Conservation (phyloP, 352 stramenopile genomes). For the Pythium scleroteichum region DNA sequence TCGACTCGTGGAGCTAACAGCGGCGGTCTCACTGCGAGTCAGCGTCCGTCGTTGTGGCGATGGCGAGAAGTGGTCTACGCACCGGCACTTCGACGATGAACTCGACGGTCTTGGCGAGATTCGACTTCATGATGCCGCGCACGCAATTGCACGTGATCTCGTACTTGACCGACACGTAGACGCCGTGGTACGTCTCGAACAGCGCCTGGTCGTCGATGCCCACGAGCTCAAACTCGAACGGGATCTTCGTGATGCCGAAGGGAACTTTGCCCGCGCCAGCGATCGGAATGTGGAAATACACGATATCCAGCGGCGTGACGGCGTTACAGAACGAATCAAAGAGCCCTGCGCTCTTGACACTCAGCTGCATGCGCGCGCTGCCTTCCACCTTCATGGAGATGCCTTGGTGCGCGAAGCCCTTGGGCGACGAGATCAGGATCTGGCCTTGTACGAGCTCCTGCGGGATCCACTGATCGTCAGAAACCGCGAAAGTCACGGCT, state of each 20-base stretch:
- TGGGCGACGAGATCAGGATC: conserved; percentile 84
- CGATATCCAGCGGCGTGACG: conserved; percentile 71
- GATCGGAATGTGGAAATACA: conserved; percentile 84
- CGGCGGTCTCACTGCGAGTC: neutral
- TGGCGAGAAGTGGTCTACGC: no score
- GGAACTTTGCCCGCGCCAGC: conserved; percentile 67
- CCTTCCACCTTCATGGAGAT: conserved; percentile 86
- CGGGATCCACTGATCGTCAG: conserved; percentile 1
- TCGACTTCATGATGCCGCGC: conserved; percentile 88
- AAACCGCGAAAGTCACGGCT: neutral
- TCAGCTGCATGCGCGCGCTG: conserved; percentile 78
- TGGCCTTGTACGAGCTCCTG: conserved; percentile 84
- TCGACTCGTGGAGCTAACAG: conserved; percentile 47
- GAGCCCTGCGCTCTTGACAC: conserved; percentile 72
- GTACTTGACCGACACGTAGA: conserved; percentile 92
- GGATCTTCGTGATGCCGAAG: conserved; percentile 84
- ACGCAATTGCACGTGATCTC: conserved; percentile 84
- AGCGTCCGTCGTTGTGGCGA: no score
- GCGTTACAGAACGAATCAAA: conserved; percentile 87
- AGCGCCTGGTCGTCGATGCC: conserved; percentile 66
- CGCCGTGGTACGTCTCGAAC: conserved; percentile 92
- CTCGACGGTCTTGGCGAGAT: conserved; percentile 81
- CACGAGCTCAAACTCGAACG: conserved; percentile 87
- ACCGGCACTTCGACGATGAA: conserved; percentile 92
- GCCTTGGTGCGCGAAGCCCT: conserved; percentile 80